Percentiles rank a stretch among this genome's conserved stretches.
Evolutionary conservation across 2,329 filamentous ascomycete species (phyloP).

Genomic region (Colletotrichum paranaense): DNA sequence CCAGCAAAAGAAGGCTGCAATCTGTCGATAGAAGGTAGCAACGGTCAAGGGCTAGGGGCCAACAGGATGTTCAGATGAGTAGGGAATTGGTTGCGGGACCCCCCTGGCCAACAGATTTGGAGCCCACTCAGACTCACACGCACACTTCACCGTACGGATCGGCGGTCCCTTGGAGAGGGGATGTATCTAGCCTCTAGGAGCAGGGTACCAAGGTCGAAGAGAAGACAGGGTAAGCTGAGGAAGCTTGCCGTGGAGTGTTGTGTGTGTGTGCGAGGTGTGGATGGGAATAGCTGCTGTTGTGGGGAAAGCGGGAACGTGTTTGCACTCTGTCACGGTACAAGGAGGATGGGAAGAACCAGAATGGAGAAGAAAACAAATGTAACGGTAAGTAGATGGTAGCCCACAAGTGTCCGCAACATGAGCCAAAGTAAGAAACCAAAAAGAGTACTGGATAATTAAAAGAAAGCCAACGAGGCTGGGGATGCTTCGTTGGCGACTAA

Average conservation of each 20-base stretch:
- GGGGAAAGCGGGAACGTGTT: slow-evolving; percentile 3
- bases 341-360: neutral
- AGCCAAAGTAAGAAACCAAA: neutral
- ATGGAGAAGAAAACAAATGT: neutral
- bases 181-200: neutral
- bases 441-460: neutral
- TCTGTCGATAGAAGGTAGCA: neutral
- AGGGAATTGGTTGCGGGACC: neutral
- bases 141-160: slow-evolving; percentile 1
- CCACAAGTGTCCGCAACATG: neutral
- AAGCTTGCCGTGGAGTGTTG: neutral
- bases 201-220: slow-evolving; percentile 1
- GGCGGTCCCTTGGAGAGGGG: neutral
- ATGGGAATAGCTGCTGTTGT: neutral
- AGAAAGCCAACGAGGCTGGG: neutral
- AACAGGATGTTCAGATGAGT: slow-evolving; percentile 15
- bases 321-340: neutral
- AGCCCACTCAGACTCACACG: neutral
- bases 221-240: neutral
- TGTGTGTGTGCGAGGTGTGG: neutral
- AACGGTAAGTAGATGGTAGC: neutral
- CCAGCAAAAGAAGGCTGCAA: slow-evolving; percentile 3
- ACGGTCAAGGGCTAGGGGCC: slow-evolving; percentile 19
- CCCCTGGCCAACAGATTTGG: neutral
- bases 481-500: neutral